phyloP scores from a whole-genome alignment of 1,139 yeast genomes.

The Pichia sp. region DNA sequence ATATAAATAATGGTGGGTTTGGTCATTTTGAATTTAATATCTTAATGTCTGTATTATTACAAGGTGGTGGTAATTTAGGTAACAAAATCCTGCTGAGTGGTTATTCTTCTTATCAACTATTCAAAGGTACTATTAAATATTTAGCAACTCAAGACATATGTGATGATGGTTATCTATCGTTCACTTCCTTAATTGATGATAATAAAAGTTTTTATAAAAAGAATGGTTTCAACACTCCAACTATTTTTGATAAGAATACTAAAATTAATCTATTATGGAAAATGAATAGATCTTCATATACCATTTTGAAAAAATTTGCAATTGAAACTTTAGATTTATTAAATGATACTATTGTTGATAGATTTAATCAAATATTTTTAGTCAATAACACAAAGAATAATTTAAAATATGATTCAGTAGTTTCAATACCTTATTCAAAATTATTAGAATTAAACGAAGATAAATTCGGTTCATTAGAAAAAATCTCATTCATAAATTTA shows the following conservation, averaged over 20 bases:
- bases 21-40: constrained; percentile 88
- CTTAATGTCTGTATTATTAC: constrained; percentile 70
- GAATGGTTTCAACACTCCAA: constrained; percentile 61
- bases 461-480: constrained; percentile 63
- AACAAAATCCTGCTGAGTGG: constrained; percentile 76
- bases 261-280: constrained; percentile 78
- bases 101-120: constrained; percentile 85
- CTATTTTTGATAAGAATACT: constrained; percentile 67
- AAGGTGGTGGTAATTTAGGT: constrained; percentile 78
- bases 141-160: constrained; percentile 70
- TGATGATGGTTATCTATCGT: constrained; percentile 57
- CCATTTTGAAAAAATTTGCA: constrained; percentile 58
- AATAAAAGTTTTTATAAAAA: constrained; percentile 43
- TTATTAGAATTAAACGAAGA: constrained; percentile 28
- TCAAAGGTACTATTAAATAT: constrained; percentile 79
- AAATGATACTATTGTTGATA: constrained; percentile 74
- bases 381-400: constrained; percentile 50
- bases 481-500: constrained; percentile 63
- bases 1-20: constrained; percentile 60
- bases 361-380: constrained; percentile 80
- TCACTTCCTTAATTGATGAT: constrained; percentile 53
- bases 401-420: constrained; percentile 59
- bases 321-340: constrained; percentile 58
- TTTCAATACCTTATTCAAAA: constrained; percentile 38
- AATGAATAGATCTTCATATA: constrained; percentile 66